These are phyloP conservation scores for Alternaria sp. DNA, from an alignment of 2,329 filamentous ascomycete genomes.

Conservation along the genomic window DNA sequence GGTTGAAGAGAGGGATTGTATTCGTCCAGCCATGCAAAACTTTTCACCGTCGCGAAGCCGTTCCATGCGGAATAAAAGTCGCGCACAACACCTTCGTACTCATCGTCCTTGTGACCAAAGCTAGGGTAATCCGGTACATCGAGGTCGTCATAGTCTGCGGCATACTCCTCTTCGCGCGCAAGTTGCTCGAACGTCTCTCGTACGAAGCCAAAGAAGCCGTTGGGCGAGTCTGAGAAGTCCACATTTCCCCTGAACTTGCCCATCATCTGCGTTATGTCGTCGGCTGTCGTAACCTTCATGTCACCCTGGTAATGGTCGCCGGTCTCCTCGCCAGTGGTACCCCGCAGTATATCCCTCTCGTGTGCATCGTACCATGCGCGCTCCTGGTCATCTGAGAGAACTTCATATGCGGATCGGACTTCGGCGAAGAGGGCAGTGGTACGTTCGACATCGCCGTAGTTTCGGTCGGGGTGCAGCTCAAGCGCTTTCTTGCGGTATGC, in stretches of 20 bases:
- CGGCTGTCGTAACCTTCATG: slow-evolving; percentile 76
- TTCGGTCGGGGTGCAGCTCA: slow-evolving; percentile 93
- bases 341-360: slow-evolving; percentile 79
- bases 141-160: slow-evolving; percentile 70
- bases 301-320: slow-evolving; percentile 68
- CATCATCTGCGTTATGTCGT: slow-evolving; percentile 79
- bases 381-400: slow-evolving; percentile 95
- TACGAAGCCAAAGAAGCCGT: slow-evolving; percentile 84
- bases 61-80: slow-evolving; percentile 83
- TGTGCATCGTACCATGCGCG: slow-evolving; percentile 98
- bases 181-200: slow-evolving; percentile 79
- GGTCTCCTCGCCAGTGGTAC: slow-evolving; percentile 60
- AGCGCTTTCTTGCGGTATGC: slow-evolving; percentile 90
- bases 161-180: slow-evolving; percentile 78
- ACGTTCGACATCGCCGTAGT: slow-evolving; percentile 82
- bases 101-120: slow-evolving; percentile 79
- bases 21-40: slow-evolving; percentile 87
- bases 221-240: slow-evolving; percentile 78
- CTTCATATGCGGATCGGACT: slow-evolving; percentile 89
- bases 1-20: slow-evolving; percentile 85
- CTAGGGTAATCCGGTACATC: slow-evolving; percentile 73
- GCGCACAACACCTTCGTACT: slow-evolving; percentile 77
- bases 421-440: slow-evolving; percentile 89
- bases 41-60: slow-evolving; percentile 82
- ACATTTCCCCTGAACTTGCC: slow-evolving; percentile 79